Base-by-base conservation (phyloP, 2,329 filamentous ascomycete species). In the Apiospora saccharicola region DNA sequence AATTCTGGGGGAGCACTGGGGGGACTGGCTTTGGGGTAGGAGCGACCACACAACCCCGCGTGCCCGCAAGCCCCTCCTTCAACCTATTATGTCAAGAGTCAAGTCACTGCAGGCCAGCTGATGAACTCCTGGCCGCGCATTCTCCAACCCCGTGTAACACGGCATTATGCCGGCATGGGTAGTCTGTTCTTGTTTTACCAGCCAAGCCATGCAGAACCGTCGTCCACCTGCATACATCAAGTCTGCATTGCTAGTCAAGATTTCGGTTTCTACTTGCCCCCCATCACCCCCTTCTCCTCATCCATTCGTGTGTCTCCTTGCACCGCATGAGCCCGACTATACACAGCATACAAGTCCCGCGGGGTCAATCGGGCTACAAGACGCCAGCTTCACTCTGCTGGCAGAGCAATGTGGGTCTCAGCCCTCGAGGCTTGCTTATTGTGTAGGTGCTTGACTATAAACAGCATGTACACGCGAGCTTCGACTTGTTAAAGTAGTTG, bases 141-240 rank as follows among this genome's bases (percentile, higher is more conserved):
- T 22, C 16, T 34, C 51, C 53, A 34, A 22, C 26, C 53, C 53
- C 53, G 53, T 37, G 53, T 61, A 16, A 61, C 53, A 61, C 53
- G 26, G 53, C 53, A 61, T 37, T 14, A 37, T 61, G 53, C 53
- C 53, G 53, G 53, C 53, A 61, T 37, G 26, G 53, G 19, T 22
- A 22, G 53, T 34, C 53, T 61, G 53, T 61, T 61, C 53, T 61
- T 61, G 26, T 61, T 37, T 22, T 34, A n/a, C 53, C 16, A 37
- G 53, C 53, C 51, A 57, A 57, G 51, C 51, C 51, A 57, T 57
- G 51, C 51, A 57, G 7, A 34, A 19, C 51, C 51, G 4, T 57
- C 51, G 14, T 34, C 51, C 51, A 57, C 51, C 51, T 57, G 51
- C 51, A 57, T 57, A 34, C 26, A 57, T 34, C 51, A 30, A 57